phyloP scores from a whole-genome alignment of 768 basidiomycete genomes.

The Phylloporus sp. region DNA sequence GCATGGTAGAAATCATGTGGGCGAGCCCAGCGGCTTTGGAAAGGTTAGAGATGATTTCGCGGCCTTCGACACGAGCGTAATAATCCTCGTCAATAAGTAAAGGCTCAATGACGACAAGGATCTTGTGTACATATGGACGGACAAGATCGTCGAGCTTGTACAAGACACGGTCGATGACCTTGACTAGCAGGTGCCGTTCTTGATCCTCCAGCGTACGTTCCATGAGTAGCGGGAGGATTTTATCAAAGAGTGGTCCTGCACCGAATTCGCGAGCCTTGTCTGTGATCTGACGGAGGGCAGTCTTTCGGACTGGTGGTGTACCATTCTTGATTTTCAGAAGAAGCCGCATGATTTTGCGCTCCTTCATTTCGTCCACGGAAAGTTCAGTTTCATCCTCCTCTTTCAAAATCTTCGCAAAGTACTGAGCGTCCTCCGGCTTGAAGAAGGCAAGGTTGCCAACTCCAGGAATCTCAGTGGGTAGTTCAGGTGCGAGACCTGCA shows the following conservation, averaged over 20 bases:
- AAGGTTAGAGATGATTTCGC: conserved; percentile 98
- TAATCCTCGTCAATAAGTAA: conserved; percentile 98
- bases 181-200: conserved; percentile 95
- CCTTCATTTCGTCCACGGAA: conserved; percentile 97
- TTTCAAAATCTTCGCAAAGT: conserved; percentile 93
- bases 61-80: conserved; percentile 94
- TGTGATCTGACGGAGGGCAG: conserved; percentile 95
- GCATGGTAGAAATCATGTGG: conserved; percentile 99
- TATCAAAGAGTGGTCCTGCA: conserved; percentile 97
- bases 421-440: conserved; percentile 97
- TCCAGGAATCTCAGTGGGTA: conserved; percentile 97
- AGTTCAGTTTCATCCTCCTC: conserved; percentile 94
- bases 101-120: conserved; percentile 98
- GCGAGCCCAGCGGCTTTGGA: conserved; percentile 99
- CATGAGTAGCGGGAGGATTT: conserved; percentile 97
- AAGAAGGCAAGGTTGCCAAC: conserved; percentile 97
- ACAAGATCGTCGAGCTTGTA: conserved; percentile 99
- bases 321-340: conserved; percentile 99
- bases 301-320: conserved; percentile 96
- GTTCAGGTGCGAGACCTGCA: conserved; percentile 86
- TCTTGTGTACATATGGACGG: conserved; percentile 98
- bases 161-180: conserved; percentile 97
- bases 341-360: conserved; percentile 98
- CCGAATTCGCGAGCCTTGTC: conserved; percentile 99
- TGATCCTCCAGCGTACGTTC: conserved; percentile 97